Evolutionary conservation across 352 stramenopile species (phyloP).

Genomic region (Phytophthora chlamydospora): DNA sequence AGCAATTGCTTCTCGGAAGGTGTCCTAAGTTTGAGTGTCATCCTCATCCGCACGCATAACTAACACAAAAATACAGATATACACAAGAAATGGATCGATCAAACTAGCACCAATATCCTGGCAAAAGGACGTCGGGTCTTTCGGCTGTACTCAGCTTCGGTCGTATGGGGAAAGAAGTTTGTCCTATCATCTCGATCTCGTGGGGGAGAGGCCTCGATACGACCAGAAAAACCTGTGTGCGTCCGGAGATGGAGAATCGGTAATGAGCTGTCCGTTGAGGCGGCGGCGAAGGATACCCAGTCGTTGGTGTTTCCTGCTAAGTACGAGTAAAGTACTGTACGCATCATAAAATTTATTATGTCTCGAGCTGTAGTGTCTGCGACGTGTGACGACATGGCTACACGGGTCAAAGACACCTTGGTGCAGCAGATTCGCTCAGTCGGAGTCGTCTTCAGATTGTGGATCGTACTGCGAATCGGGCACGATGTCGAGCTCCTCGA

Average conservation of each 20-base stretch:
- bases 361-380: slow-evolving; percentile 14
- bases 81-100: slow-evolving; percentile 50
- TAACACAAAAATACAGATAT: slow-evolving; percentile 26
- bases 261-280: slow-evolving; percentile 10
- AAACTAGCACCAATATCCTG: slow-evolving; percentile 73
- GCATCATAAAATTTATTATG: slow-evolving; percentile 3
- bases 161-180: slow-evolving; percentile 87
- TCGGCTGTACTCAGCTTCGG: slow-evolving; percentile 72
- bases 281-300: slow-evolving; percentile 10
- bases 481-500: neutral
- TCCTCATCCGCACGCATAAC: slow-evolving; percentile 48
- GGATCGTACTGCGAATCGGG: neutral
- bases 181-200: slow-evolving; percentile 78
- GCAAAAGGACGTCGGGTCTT: slow-evolving; percentile 76
- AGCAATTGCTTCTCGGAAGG: slow-evolving; percentile 80
- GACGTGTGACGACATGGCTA: slow-evolving; percentile 23
- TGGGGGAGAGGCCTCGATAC: slow-evolving; percentile 1
- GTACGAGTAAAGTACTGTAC: slow-evolving; percentile 19
- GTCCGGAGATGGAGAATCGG: slow-evolving; percentile 16
- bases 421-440: too few species aligned
- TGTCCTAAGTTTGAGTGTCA: slow-evolving; percentile 84
- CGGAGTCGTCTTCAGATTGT: neutral
- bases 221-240: neutral
- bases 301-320: slow-evolving; percentile 19
- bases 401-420: neutral